These are phyloP conservation scores for Coniochaeta hoffmannii DNA, from an alignment of 2,329 filamentous ascomycete genomes.

Conservation along the genomic window DNA sequence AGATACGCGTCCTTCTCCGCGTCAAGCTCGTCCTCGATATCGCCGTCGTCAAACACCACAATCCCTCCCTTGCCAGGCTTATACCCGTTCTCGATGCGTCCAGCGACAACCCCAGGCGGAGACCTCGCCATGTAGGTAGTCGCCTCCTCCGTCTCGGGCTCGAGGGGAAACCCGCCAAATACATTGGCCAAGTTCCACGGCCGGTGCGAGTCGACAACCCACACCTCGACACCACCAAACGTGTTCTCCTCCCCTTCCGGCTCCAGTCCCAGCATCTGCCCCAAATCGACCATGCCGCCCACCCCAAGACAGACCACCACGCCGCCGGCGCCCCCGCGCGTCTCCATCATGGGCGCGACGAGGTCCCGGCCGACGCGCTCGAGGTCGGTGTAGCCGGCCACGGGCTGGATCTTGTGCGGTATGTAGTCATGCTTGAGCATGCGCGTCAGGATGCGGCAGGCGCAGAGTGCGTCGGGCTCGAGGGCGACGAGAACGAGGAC, in stretches of 20 bases:
- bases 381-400: constrained; percentile 87
- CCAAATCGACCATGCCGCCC: constrained; percentile 84
- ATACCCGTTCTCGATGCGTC: constrained; percentile 65
- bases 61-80: constrained; percentile 77
- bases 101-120: constrained; percentile 61
- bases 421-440: constrained; percentile 98
- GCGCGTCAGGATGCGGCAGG: constrained; percentile 85
- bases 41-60: constrained; percentile 91
- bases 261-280: constrained; percentile 69
- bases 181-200: constrained; percentile 95
- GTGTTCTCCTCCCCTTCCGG: constrained; percentile 57
- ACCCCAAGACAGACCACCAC: constrained; percentile 89
- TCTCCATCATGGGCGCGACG: constrained; percentile 79
- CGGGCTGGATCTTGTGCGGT: constrained; percentile 91
- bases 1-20: constrained; percentile 76
- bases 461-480: constrained; percentile 91
- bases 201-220: constrained; percentile 84
- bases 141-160: constrained; percentile 40
- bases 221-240: constrained; percentile 84
- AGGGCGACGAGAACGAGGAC: constrained; percentile 89
- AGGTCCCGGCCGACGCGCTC: constrained; percentile 70
- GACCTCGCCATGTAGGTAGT: constrained; percentile 42
- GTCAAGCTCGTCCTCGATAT: constrained; percentile 76
- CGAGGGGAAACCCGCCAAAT: constrained; percentile 65
- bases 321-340: constrained; percentile 75